Evolutionary conservation across 2,329 filamentous ascomycete genomes (phyloP).

Genomic region (Fusarium euwallaceae): DNA sequence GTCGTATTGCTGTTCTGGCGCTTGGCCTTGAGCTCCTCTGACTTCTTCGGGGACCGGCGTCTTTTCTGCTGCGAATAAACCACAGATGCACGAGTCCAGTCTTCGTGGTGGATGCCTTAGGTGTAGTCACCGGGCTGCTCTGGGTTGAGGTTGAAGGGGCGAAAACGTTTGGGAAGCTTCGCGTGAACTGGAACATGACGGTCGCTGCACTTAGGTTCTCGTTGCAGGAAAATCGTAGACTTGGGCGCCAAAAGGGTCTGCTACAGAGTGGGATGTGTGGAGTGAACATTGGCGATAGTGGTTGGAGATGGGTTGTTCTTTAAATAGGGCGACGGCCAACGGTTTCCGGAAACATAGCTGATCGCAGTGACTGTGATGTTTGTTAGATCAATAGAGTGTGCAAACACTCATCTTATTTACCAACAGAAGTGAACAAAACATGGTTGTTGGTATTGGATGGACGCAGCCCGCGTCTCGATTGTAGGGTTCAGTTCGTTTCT

Average conservation of each 20-base stretch:
- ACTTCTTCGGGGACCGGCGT: not conserved
- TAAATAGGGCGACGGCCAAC: not conserved
- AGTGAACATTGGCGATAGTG: not conserved
- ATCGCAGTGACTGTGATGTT: not conserved
- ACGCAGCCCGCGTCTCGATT: not conserved
- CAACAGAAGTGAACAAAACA: not conserved
- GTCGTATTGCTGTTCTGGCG: not conserved
- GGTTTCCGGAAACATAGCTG: not conserved
- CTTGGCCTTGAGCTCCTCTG: not conserved
- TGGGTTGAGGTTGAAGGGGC: not conserved
- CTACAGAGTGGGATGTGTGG: not conserved
- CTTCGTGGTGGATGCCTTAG: not conserved
- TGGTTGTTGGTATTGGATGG: not conserved
- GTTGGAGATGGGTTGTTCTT: not conserved
- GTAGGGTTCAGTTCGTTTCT: not conserved
- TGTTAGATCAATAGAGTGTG: no score
- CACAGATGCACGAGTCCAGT: not conserved
- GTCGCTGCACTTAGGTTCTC: not conserved
- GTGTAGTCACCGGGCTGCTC: not conserved
- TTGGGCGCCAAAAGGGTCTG: not conserved
- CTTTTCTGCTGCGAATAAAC: not conserved
- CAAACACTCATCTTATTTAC: not conserved
- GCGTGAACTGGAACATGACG: not conserved
- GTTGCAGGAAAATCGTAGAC: not conserved
- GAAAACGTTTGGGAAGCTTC: not conserved